These are phyloP conservation scores for Conringia planisiliqua DNA, from an alignment of 345 rosid species.

Conservation along the genomic window DNA sequence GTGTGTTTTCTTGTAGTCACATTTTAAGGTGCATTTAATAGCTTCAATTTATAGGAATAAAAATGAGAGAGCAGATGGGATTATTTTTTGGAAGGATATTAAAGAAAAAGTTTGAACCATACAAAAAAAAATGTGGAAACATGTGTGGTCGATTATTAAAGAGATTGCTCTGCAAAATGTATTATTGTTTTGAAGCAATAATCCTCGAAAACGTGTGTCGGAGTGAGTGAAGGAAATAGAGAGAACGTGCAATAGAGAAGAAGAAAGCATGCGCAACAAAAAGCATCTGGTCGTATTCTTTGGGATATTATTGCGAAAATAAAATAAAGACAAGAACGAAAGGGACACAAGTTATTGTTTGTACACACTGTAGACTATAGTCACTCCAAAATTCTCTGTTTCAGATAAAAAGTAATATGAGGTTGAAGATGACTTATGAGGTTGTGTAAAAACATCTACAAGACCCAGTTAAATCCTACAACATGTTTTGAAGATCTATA, in stretches of 20 bases:
- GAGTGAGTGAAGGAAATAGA: background rate
- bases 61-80: background rate
- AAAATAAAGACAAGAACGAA: background rate
- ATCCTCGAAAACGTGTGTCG: slow-evolving; percentile 13
- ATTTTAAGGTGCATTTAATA: background rate
- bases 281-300: background rate
- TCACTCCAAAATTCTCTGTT: background rate
- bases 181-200: background rate
- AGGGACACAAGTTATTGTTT: background rate
- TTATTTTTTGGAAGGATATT: background rate
- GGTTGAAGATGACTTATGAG: background rate
- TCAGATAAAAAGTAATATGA: background rate
- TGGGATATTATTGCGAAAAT: background rate
- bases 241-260: slow-evolving; percentile 8
- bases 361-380: background rate
- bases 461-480: background rate
- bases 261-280: background rate
- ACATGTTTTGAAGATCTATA: background rate
- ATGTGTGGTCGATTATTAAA: slow-evolving; percentile 23
- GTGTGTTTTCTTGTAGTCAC: background rate
- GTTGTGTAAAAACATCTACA: background rate
- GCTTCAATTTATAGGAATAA: too few relatives aligned
- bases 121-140: background rate
- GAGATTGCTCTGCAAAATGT: background rate
- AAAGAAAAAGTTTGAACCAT: background rate